Evolutionary conservation across 1,284 basidiomycete genomes (phyloP).

Genomic region (Moesziomyces sp.): DNA sequence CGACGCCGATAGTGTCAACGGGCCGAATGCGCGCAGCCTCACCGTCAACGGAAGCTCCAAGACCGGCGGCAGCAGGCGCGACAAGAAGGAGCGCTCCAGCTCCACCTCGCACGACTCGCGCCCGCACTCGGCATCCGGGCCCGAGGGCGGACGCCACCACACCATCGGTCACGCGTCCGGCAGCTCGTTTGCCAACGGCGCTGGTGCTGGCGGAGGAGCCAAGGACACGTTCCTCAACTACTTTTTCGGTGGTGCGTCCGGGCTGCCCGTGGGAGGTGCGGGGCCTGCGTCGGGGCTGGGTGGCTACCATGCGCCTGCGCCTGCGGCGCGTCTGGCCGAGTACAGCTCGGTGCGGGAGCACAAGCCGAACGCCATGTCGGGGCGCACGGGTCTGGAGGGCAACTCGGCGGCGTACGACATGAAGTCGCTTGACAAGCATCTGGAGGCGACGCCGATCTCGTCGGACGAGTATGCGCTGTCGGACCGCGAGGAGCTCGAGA

Average conservation of each 20-base stretch:
- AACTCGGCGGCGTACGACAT: constrained; percentile 93
- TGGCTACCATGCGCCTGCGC: constrained; percentile 34
- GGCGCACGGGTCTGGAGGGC: constrained; percentile 76
- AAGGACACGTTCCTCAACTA: constrained; percentile 66
- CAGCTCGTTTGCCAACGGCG: constrained; percentile 14
- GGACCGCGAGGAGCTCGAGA: constrained; percentile 93
- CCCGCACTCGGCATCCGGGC: constrained; percentile 43
- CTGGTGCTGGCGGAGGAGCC: constrained; percentile 16
- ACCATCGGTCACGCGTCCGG: constrained; percentile 46
- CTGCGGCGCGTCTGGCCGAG: constrained; percentile 33
- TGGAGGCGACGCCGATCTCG: constrained; percentile 74
- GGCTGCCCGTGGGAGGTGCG: constrained; percentile 54
- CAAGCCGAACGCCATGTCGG: constrained; percentile 69
- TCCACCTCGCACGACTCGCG: constrained; percentile 30
- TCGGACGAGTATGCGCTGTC: constrained; percentile 73
- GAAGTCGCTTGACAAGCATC: constrained; percentile 95
- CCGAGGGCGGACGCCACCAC: constrained; percentile 27
- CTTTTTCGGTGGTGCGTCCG: constrained; percentile 65
- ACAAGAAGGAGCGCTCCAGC: constrained; percentile 39
- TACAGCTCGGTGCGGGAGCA: constrained; percentile 41
- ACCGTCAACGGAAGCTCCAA: constrained; percentile 39
- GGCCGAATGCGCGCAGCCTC: constrained; percentile 24
- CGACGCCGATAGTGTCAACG: constrained; percentile 43
- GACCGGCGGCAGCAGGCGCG: constrained; percentile 30
- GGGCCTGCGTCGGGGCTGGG: constrained; percentile 44